Evolutionary conservation across 129 eudicot genomes (phyloP), one percentile per base, ranked within the genome.

Genomic region (Arctium minus): DNA sequence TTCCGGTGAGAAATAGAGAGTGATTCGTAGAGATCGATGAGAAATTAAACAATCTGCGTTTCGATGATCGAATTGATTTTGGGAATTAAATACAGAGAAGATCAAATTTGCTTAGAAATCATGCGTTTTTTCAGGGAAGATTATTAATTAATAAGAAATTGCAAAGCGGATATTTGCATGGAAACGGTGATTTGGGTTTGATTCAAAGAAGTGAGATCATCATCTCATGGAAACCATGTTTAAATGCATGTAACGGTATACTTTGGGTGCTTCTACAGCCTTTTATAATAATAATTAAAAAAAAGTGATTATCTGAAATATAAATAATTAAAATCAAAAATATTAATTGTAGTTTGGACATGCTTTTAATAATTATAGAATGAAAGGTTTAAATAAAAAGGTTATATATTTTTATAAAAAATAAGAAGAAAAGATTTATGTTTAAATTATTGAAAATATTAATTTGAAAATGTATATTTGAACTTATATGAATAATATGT

Each of bases 1-100:
- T 37, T 38, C 27, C 8, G 79, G 33, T 73, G 18, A 74, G 3
- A 42, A 31, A 60, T 12, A 15, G 44, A 65, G 72, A 64, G 35
- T 62, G 10, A 71, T 3, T 56, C 7, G 42, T 2, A 78, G 60
- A 44, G 33, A 36, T 6, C 7, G 17, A 33, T 44, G 82, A 75
- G 70, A 75, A 72, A 70, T 22, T 67, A 76, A 79, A 69, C 11
- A 78, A 32, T 70, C 13, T 80, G 82, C 85, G 82, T 83, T 83
- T 83, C 72, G 89, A 44, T 67, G 30, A 36, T 69, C 69, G 77
- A 37, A 79, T 80, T 79, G 82, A 83, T 48, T 79, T 50, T 12
- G 65, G 87, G 74, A 60, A 75, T 70, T 86, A 50, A 79, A 79
- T 64, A 72, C 64, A 69, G 76, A 12, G 53, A 18, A 4, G 86